Conservation (phyloP, 202 grass and related monocot genomes). For the Schoenoplectus triqueter region DNA sequence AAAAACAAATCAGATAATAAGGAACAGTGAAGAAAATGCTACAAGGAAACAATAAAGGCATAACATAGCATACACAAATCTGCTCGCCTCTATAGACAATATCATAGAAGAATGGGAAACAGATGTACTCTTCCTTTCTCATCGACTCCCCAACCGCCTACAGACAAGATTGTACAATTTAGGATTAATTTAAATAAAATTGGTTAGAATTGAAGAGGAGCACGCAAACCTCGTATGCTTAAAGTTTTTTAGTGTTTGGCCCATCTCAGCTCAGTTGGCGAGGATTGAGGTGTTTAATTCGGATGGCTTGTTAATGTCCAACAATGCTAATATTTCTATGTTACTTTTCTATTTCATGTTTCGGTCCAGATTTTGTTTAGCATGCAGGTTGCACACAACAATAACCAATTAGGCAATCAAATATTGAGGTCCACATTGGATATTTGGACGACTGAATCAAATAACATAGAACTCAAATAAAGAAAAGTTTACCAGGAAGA, state of each 20-base stretch:
- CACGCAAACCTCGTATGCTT: background rate
- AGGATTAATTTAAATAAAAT: background rate
- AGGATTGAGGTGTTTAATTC: background rate
- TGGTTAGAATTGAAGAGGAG: background rate
- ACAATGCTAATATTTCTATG: background rate
- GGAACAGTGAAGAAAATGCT: background rate
- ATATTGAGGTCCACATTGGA: background rate
- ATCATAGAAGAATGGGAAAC: conserved; percentile 97
- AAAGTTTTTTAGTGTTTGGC: background rate
- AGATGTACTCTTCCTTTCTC: conserved; percentile 90
- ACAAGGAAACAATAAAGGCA: background rate
- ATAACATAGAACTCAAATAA: conserved; percentile 1
- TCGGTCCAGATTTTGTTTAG: background rate
- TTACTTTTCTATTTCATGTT: background rate
- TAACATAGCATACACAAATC: conserved; percentile 59
- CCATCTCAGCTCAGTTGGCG: background rate
- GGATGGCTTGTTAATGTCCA: background rate
- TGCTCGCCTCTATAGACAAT: conserved; percentile 83
- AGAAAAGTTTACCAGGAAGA: conserved; percentile 68
- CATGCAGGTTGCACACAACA: background rate
- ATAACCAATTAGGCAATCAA: background rate
- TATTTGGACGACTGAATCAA: background rate
- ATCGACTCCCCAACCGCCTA: conserved; percentile 89
- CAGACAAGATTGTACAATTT: conserved; percentile 5
- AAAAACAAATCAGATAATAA: conserved; percentile 2